Percentiles rank a stretch among this genome's conserved stretches.
Conservation (phyloP, 2,329 filamentous ascomycete genomes). For the Amesomyces nigricolor region DNA sequence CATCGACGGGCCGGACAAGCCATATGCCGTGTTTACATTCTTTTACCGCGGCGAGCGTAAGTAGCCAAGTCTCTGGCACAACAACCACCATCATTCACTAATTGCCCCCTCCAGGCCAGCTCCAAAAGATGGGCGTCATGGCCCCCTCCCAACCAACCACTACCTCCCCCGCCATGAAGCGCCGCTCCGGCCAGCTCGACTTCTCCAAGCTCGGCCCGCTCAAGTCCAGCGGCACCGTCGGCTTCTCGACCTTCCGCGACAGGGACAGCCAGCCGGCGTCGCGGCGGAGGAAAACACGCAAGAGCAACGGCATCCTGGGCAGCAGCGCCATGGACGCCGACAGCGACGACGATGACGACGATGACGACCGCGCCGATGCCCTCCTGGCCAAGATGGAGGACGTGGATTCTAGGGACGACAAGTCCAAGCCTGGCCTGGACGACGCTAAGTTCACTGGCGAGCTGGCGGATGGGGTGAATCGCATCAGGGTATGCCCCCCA, state of each 20-base stretch:
- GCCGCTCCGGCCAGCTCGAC: constrained; percentile 76
- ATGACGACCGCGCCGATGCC: constrained; percentile 59
- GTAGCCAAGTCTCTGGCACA: too few relatives aligned
- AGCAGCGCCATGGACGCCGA: constrained; percentile 59
- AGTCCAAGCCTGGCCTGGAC: constrained; percentile 59
- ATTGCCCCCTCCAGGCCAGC: constrained; percentile 58
- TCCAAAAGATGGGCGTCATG: constrained; percentile 93
- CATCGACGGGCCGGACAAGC: constrained; percentile 91
- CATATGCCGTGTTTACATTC: constrained; percentile 95
- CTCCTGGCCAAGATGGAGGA: constrained; percentile 62
- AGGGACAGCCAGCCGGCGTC: constrained; percentile 47
- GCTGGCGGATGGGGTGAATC: constrained; percentile 72
- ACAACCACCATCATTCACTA: constrained; percentile 18
- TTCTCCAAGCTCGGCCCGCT: constrained; percentile 80
- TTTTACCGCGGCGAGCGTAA: constrained; percentile 92
- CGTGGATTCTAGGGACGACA: constrained; percentile 55
- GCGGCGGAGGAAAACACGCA: constrained; percentile 54
- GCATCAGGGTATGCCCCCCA: constrained; percentile 62
- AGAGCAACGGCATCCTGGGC: constrained; percentile 57
- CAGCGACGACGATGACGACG: constrained; percentile 70
- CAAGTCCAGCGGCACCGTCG: constrained; percentile 80
- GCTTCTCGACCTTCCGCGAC: constrained; percentile 84
- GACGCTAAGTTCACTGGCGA: constrained; percentile 68
- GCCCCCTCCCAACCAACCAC: constrained; percentile 60
- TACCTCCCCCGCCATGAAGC: constrained; percentile 60